Evolutionary conservation across 345 rosid species (phyloP).

Genomic region (Acer saccharum): DNA sequence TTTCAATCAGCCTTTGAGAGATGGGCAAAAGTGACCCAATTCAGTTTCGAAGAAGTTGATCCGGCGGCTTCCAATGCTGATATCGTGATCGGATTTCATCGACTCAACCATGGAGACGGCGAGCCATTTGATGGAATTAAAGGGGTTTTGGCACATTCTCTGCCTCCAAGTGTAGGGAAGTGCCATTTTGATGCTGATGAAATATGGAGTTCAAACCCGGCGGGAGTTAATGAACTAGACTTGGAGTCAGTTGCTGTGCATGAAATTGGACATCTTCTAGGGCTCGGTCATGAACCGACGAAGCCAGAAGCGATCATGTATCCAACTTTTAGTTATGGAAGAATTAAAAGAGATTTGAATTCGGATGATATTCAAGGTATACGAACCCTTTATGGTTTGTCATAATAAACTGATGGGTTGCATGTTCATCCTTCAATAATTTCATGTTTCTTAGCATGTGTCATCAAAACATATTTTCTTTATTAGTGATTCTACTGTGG

Average conservation of each 20-base stretch:
- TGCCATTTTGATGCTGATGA: slow-evolving; percentile 33
- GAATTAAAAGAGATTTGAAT: neutral
- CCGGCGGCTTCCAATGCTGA: neutral
- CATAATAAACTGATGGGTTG: neutral
- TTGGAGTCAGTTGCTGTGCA: slow-evolving; percentile 35
- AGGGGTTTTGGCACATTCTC: slow-evolving; percentile 20
- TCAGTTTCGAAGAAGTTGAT: slow-evolving; percentile 13
- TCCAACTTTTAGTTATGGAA: neutral
- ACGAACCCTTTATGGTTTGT: slow-evolving; percentile 29
- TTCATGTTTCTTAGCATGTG: too few relatives aligned
- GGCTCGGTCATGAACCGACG: slow-evolving; percentile 20
- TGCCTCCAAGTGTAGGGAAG: slow-evolving; percentile 9
- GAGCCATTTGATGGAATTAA: slow-evolving; percentile 16
- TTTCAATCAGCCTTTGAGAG: neutral
- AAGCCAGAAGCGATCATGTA: slow-evolving; percentile 25
- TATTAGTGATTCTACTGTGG: too few relatives aligned
- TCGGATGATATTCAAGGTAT: slow-evolving; percentile 11
- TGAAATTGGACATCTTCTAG: slow-evolving; percentile 32
- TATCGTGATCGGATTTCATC: slow-evolving; percentile 18
- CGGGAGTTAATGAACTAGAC: slow-evolving; percentile 8
- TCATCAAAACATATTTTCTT: too few relatives aligned
- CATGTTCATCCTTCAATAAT: too few relatives aligned
- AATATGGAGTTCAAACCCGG: slow-evolving; percentile 22
- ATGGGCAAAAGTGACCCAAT: slow-evolving; percentile 13
- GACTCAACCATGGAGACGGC: slow-evolving; percentile 21